Percentiles rank a stretch among this genome's conserved stretches.
These are phyloP conservation scores for Penicillium goetzii DNA, from an alignment of 495 filamentous ascomycete species.

Conservation along the genomic window DNA sequence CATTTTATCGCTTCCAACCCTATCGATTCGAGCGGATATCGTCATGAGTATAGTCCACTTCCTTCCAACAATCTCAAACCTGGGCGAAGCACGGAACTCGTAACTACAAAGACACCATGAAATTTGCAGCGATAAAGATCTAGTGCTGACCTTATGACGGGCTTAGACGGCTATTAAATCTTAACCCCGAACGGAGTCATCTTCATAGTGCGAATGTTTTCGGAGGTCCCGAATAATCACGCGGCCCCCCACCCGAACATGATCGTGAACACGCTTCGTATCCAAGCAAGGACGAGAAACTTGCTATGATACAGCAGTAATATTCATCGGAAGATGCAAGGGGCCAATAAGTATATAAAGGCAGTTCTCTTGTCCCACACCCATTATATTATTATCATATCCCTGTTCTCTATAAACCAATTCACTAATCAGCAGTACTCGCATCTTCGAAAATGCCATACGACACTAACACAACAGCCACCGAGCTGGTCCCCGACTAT, in stretches of 20 bases:
- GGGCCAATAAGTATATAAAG: neutral
- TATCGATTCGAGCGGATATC: neutral
- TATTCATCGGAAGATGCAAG: no score
- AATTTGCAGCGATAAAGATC: neutral
- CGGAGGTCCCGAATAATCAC: neutral
- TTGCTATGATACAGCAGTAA: no score
- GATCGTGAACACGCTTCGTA: neutral
- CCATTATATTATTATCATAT: neutral
- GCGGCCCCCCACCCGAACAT: neutral
- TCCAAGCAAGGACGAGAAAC: neutral
- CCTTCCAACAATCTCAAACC: neutral
- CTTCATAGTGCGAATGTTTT: neutral
- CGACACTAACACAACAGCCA: conserved; percentile 15
- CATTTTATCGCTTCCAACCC: neutral
- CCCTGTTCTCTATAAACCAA: neutral
- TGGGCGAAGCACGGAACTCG: no score
- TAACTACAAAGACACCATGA: no score
- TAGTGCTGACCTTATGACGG: neutral
- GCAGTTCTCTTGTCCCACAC: neutral
- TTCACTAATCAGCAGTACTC: neutral
- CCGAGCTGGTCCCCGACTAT: conserved; percentile 16
- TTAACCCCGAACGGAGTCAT: neutral
- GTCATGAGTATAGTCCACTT: neutral
- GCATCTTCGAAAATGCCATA: conserved; percentile 11
- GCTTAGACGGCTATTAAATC: neutral